phyloP scores from a whole-genome alignment of 2,329 filamentous ascomycete genomes.

The Alternaria panax region DNA sequence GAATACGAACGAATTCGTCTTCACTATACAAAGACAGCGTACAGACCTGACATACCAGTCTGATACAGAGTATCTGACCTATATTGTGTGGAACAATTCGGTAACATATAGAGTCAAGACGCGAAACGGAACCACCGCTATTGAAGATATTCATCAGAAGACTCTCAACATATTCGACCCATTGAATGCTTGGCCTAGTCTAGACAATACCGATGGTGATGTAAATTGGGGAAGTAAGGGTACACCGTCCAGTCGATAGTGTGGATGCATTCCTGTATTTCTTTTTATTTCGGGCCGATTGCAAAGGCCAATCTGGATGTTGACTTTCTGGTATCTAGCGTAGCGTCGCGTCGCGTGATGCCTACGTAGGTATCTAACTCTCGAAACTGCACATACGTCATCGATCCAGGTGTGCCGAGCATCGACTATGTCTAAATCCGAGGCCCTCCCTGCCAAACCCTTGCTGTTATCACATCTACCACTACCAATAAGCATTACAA shows the following conservation, averaged over 20 bases:
- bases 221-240: neutral
- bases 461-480: neutral
- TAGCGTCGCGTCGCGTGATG: neutral
- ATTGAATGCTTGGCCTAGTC: no score
- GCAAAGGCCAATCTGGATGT: neutral
- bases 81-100: no score
- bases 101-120: no score
- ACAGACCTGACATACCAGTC: no score
- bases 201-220: no score
- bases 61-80: no score
- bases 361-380: neutral
- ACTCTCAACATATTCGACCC: no score
- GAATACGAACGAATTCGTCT: no score
- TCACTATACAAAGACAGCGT: no score
- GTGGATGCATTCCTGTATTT: neutral
- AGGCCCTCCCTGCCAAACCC: neutral
- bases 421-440: neutral
- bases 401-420: conserved; percentile 2
- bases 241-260: neutral
- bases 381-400: conserved; percentile 1
- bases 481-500: neutral
- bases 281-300: neutral
- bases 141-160: no score
- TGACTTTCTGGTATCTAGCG: neutral
- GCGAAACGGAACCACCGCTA: no score